Conservation (phyloP, 2,329 filamentous ascomycete species). For the Fusarium sp. region DNA sequence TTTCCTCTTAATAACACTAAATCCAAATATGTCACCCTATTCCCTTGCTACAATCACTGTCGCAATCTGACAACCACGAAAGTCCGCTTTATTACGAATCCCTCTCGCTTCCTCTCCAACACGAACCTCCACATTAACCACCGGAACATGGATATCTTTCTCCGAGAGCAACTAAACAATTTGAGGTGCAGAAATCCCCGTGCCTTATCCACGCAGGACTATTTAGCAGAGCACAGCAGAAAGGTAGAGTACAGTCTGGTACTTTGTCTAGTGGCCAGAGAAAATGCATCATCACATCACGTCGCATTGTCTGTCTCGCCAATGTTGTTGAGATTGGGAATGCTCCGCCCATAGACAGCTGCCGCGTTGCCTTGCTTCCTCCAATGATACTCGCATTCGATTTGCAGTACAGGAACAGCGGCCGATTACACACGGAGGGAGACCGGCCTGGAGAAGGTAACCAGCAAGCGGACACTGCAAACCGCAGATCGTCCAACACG, state of each 20-base stretch:
- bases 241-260: slow-evolving; percentile 10
- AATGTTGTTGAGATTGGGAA: slow-evolving; percentile 39
- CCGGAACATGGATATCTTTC: slow-evolving; percentile 21
- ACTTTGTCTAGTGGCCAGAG: slow-evolving; percentile 35
- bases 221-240: slow-evolving; percentile 8
- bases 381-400: slow-evolving; percentile 30
- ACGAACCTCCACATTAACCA: slow-evolving; percentile 21
- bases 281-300: slow-evolving; percentile 46
- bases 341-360: slow-evolving; percentile 40
- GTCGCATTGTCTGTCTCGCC: slow-evolving; percentile 42
- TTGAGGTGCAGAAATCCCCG: slow-evolving; percentile 28
- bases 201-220: slow-evolving; percentile 39
- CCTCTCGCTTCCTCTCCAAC: slow-evolving; percentile 1
- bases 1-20: slow-evolving; percentile 2
- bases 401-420: slow-evolving; percentile 15
- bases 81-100: slow-evolving; percentile 14
- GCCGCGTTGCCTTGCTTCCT: slow-evolving; percentile 41
- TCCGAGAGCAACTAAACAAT: slow-evolving; percentile 30
- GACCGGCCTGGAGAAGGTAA: slow-evolving; percentile 30
- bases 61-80: slow-evolving; percentile 4
- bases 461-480: slow-evolving; percentile 36
- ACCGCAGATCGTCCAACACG: slow-evolving; percentile 46
- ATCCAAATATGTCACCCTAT: slow-evolving; percentile 13
- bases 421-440: slow-evolving; percentile 38
- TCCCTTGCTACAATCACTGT: slow-evolving; percentile 4